Conservation (phyloP, 2,329 filamentous ascomycete species). For the Penicillium sp. region DNA sequence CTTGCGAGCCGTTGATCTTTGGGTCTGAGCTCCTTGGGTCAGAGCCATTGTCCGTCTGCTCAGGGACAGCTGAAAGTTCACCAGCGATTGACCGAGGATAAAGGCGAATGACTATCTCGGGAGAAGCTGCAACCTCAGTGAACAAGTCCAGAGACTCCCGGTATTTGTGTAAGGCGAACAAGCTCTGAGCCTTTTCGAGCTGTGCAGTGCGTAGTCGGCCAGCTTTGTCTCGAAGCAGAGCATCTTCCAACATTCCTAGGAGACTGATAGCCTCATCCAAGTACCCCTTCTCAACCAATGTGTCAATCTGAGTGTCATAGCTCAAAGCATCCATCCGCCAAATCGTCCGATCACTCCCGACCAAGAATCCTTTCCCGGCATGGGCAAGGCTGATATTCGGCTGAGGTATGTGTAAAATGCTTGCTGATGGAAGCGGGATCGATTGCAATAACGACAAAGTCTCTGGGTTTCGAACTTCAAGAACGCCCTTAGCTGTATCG, state of each 20-base stretch:
- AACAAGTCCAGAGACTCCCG: constrained; percentile 86
- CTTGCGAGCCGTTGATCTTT: constrained; percentile 30
- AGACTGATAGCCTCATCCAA: constrained; percentile 93
- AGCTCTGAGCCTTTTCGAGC: constrained; percentile 81
- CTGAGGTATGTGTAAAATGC: constrained; percentile 84
- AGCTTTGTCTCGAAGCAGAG: constrained; percentile 77
- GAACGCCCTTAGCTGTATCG: constrained; percentile 73
- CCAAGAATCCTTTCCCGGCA: constrained; percentile 91
- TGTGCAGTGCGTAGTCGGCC: constrained; percentile 80
- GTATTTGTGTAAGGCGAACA: constrained; percentile 83
- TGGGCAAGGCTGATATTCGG: constrained; percentile 93
- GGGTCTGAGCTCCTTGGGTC: constrained; percentile 29
- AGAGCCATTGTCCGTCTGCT: constrained; percentile 32
- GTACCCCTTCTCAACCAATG: constrained; percentile 69
- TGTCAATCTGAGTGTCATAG: constrained; percentile 85
- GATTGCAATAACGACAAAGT: constrained; percentile 88
- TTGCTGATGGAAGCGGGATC: constrained; percentile 76
- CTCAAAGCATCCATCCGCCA: constrained; percentile 96
- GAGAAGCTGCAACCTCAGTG: constrained; percentile 83
- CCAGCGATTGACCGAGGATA: constrained; percentile 85
- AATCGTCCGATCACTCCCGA: constrained; percentile 84
- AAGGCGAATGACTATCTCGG: constrained; percentile 79
- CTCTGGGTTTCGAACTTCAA: constrained; percentile 91
- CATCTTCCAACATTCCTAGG: constrained; percentile 86
- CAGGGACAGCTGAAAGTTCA: constrained; percentile 65